Base-by-base conservation (phyloP, 148 eudicot genomes). In the Linanthus parryae region DNA sequence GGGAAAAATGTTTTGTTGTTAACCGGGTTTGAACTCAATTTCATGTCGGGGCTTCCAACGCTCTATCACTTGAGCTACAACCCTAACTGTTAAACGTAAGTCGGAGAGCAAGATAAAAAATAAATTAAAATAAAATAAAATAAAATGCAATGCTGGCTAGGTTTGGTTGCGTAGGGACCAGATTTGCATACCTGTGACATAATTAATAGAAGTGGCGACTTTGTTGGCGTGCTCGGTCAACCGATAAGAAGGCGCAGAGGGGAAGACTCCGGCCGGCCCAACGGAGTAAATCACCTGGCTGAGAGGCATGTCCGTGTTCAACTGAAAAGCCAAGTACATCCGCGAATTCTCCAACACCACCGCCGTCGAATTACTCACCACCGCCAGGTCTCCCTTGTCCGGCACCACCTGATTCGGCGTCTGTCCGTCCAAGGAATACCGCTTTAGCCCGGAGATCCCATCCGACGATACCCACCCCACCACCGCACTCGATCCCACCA, bases 401-500 rank as follows among this genome's bases (percentile, higher is more conserved):
- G 71, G 65, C 18, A 12, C 1, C 54, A 85, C 97, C 27, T 45
- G 29, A 11, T 12, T 4, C 2, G 77, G 48, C 0, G 59, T 13
- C 36, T 52, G 48, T 7, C 63, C 87, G 0, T 61, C 61, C 22
- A 87, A 62, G 53, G 11, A 59, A 51, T 87, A 92, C 45, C 61
- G 82, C 28, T 53, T 68, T 14, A 75, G 48, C 8, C 8, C 44
- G 14, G 52, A 26, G 1, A 50, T 13, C 13, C 89, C 84, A 40
- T 48, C 69, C 11, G 61, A 7, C 22, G 35, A 13, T 7, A 66
- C 33, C 98, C 94, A 92, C 7, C 96, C 98, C 11, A 87, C 98
- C 56, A 87, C 58, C 3, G 98, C 96, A 21, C 80, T 81, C 13
- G 94, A 79, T 7, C 82, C 88, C 2, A 73, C 66, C 96, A 87